Conservation (phyloP, 257 asterid species). For the Lithospermum erythrorhizon region DNA sequence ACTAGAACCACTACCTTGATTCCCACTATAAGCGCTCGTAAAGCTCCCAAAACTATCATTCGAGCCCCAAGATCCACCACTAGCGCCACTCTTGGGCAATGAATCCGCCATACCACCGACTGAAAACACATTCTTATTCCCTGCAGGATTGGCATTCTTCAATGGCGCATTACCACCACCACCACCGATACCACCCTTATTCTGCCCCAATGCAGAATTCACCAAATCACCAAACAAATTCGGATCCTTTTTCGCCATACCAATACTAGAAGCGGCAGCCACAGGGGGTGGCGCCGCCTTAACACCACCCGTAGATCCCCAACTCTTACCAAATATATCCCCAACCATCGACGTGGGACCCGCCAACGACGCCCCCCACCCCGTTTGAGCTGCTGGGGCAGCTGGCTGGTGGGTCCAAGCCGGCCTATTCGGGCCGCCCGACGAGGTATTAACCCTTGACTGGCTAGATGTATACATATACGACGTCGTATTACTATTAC, state of each 20-base stretch:
- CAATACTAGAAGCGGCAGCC: constrained; percentile 17
- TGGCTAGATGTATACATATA: constrained; percentile 22
- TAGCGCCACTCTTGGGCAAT: constrained; percentile 44
- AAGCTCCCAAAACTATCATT: constrained; percentile 18
- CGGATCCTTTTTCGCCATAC: constrained; percentile 67
- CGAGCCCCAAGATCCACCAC: constrained; percentile 32
- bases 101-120: constrained; percentile 67
- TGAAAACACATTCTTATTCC: constrained; percentile 33
- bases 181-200: constrained; percentile 36
- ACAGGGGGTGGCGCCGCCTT: constrained; percentile 11
- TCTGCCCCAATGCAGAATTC: constrained; percentile 52
- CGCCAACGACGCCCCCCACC: constrained; percentile 28
- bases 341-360: constrained; percentile 88
- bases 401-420: constrained; percentile 86
- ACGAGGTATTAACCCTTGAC: constrained; percentile 40
- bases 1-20: constrained; percentile 20
- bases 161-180: constrained; percentile 47
- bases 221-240: constrained; percentile 85
- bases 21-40: constrained; percentile 27
- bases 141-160: constrained; percentile 39
- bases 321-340: constrained; percentile 78
- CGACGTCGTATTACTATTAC: constrained; percentile 29
- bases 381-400: constrained; percentile 26
- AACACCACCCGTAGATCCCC: constrained; percentile 52
- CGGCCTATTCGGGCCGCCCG: constrained; percentile 30